phyloP scores from a whole-genome alignment of 352 stramenopile species.

The Globisporangium radiosum region DNA sequence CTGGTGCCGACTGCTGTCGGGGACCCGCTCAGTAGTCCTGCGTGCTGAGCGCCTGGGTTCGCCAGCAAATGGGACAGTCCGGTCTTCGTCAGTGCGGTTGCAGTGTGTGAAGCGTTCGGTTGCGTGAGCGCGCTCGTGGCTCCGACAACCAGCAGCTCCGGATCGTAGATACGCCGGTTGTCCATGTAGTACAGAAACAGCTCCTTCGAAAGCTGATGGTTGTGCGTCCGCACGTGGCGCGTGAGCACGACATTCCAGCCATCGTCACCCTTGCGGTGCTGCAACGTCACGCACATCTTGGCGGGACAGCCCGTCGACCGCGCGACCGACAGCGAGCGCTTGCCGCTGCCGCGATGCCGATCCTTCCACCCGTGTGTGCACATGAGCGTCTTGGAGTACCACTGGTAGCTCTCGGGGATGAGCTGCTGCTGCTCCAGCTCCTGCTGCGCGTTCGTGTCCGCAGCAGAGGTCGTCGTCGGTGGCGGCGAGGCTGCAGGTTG shows the following conservation, averaged over 20 bases:
- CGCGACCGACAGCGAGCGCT: constrained; percentile 52
- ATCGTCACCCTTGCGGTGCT: constrained; percentile 27
- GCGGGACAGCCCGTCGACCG: constrained; percentile 62
- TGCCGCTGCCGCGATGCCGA: constrained; percentile 52
- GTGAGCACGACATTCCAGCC: constrained; percentile 73
- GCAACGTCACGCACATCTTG: constrained; percentile 77
- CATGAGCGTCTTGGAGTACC: constrained; percentile 82
- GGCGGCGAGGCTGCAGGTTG: neutral
- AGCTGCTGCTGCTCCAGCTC: constrained; percentile 14
- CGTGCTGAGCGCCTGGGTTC: neutral
- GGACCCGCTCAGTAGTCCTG: neutral
- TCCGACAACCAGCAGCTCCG: constrained; percentile 38
- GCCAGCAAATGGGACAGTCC: constrained; percentile 11
- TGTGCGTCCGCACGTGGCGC: constrained; percentile 64
- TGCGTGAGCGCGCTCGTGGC: neutral
- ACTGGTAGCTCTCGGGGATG: constrained; percentile 56
- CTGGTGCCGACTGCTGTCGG: no score
- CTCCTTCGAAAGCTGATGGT: constrained; percentile 68
- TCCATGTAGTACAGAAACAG: constrained; percentile 73
- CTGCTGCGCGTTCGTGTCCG: neutral
- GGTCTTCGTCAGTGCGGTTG: neutral
- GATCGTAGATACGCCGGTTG: constrained; percentile 74
- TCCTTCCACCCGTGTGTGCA: constrained; percentile 80
- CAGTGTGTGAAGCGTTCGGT: neutral
- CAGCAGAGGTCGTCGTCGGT: no score